These are phyloP conservation scores for Pestalotiopsis sp. DNA, from an alignment of 2,329 filamentous ascomycete genomes.

Conservation along the genomic window DNA sequence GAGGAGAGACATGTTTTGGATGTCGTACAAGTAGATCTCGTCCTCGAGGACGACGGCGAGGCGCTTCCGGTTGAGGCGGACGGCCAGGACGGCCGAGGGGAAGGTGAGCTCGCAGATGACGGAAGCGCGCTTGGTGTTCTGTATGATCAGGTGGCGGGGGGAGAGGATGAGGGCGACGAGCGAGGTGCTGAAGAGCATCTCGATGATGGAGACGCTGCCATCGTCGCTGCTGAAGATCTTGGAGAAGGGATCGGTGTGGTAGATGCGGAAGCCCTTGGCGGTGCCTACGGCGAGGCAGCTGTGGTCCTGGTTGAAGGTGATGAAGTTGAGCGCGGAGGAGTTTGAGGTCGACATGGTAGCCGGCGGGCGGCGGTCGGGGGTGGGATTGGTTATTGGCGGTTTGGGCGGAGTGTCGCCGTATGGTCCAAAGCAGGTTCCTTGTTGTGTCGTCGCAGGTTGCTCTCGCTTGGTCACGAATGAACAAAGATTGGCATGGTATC, in stretches of 20 bases:
- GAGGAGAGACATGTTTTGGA: constrained; percentile 95
- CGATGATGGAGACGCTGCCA: constrained; percentile 91
- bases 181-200: constrained; percentile 98
- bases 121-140: constrained; percentile 84
- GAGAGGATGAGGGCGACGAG: constrained; percentile 92
- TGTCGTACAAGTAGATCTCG: constrained; percentile 97
- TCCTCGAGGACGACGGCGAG: constrained; percentile 93
- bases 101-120: constrained; percentile 99
- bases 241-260: constrained; percentile 93
- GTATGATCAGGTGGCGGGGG: constrained; percentile 88
- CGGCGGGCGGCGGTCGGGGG: neutral
- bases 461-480: too few relatives aligned
- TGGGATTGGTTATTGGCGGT: neutral
- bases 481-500: too few relatives aligned
- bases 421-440: neutral
- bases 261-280: constrained; percentile 91
- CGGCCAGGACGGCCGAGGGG: constrained; percentile 90
- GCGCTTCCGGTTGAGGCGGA: constrained; percentile 91
- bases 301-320: constrained; percentile 99
- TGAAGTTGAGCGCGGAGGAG: constrained; percentile 77
- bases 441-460: neutral
- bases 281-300: constrained; percentile 97
- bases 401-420: neutral
- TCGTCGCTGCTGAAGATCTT: constrained; percentile 95
- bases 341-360: constrained; percentile 4